These are phyloP conservation scores for Acrodontium crateriforme DNA, from an alignment of 2,329 filamentous ascomycete genomes.

Conservation along the genomic window DNA sequence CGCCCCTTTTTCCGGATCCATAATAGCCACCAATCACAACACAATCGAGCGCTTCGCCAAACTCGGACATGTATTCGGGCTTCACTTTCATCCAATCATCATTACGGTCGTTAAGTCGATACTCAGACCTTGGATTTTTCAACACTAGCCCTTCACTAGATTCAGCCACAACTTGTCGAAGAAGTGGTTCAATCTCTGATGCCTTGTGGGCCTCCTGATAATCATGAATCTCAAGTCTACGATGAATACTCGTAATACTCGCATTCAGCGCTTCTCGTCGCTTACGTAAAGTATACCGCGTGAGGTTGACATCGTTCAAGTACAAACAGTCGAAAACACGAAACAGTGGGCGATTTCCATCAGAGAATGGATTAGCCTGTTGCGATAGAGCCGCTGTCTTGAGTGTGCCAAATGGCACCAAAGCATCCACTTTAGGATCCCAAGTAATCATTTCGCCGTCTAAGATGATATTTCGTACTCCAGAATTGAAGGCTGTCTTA, in stretches of 20 bases:
- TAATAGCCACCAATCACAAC: slow-evolving; percentile 86
- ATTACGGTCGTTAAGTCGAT: slow-evolving; percentile 76
- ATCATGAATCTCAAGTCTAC: slow-evolving; percentile 70
- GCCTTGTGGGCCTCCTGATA: slow-evolving; percentile 53
- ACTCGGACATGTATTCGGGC: slow-evolving; percentile 94
- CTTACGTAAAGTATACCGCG: slow-evolving; percentile 69
- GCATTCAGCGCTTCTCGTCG: slow-evolving; percentile 61
- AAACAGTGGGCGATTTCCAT: slow-evolving; percentile 61
- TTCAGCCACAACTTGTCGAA: slow-evolving; percentile 74
- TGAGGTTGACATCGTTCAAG: slow-evolving; percentile 68
- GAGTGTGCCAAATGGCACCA: slow-evolving; percentile 80
- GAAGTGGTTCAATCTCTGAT: slow-evolving; percentile 61
- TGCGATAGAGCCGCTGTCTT: slow-evolving; percentile 80
- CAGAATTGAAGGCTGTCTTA: slow-evolving; percentile 58
- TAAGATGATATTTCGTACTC: slow-evolving; percentile 74
- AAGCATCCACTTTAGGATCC: slow-evolving; percentile 73
- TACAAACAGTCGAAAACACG: slow-evolving; percentile 85
- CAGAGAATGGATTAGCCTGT: slow-evolving; percentile 55
- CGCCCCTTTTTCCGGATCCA: slow-evolving; percentile 73
- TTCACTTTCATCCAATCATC: slow-evolving; percentile 99
- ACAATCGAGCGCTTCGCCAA: slow-evolving; percentile 84
- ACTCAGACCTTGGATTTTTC: slow-evolving; percentile 82
- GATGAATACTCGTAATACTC: slow-evolving; percentile 54
- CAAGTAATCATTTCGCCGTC: slow-evolving; percentile 99
- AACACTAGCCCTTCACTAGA: slow-evolving; percentile 81